Base-by-base conservation (phyloP, 1,284 basidiomycete species). In the Cryptococcus neoformans region DNA sequence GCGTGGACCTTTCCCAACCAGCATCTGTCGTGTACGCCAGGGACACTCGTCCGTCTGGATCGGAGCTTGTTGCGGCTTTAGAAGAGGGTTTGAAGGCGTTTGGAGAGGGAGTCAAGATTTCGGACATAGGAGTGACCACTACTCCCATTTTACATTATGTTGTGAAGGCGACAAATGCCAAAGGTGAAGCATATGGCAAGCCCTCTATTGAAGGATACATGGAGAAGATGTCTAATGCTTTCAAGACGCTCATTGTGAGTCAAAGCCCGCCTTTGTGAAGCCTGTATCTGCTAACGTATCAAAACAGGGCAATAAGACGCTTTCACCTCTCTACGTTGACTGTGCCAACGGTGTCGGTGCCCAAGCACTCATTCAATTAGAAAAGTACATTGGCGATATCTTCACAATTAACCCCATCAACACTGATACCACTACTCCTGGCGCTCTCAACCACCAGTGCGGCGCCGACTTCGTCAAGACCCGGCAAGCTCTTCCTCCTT, bases 401-500 rank as follows among this genome's bases (percentile, higher is more conserved):
- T 64, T 78, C 17, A 68, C 74, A 12, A 47, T 80, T 48, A 62
- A 68, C 48, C 80, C 89, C 34, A 81, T 86, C 64, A 93, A 94
- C 73, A 86, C 84, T 2, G 81, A 83, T 28, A 85, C 82, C 47
- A 80, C 81, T 12, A 87, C 84, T 6, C 76, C 82, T 1, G 90
- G 90, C 34, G 85, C 85, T 0, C 83, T 99, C 62, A 98, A 99
- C 78, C 81, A 86, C 63, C 79, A 85, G 44, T 98, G 92, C 73
- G 96, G 96, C 45, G 96, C 96, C 47, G 96, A 99, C 79, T 99
- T 83, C 72, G 96, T 99, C 68, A 99, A 99, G 81, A 97, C 94
- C 4, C 83, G 82, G 48, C 93, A 98, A 78, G 86, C 82, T 60
- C 79, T 91, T 2, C 94, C 93, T 4, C 88, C 76, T 7, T 75